Evolutionary conservation across 768 basidiomycete species (phyloP), one percentile per base, ranked within the genome.

Genomic region (Leccinellum luteum): DNA sequence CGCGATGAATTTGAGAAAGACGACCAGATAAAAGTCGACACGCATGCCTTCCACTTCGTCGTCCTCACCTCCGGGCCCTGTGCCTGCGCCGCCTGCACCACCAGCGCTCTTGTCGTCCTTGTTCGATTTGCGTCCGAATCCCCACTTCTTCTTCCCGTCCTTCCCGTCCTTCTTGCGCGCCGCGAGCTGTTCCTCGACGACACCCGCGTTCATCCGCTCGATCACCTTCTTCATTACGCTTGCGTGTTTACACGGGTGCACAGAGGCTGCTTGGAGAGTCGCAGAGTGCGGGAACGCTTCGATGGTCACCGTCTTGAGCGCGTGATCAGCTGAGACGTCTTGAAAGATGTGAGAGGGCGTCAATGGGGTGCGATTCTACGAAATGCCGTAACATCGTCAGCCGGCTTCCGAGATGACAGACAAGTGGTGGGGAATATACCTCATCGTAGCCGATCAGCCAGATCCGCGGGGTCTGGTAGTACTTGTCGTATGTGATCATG

Each of bases 211-310:
- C 94, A 98, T 98, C 56, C 96, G 84, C 73, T 98, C 96, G 69
- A 98, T 98, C 60, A 98, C 93, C 73, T 98, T 98, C 83, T 97
- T 98, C 97, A 99, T 99, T 57, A 99, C 97, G 72, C 88, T 92
- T 1, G 94, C 91, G 73, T 99, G 96, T 70, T 97, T 98, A 83
- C 96, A 99, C 2, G 96, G 96, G 72, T 99, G 96, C 12, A 99
- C 96, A 0, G 90, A 94, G 0, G 95, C 97, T 1, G 89, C 86
- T 69, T 92, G 88, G 48, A 95, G 81, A 12, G 87, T 85, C 1
- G 84, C 76, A 0, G 90, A 90, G 74, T 98, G 94, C n/a, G 95
- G 94, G 83, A 99, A 99, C 0, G 89, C 84, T 72, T 99, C 97
- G 74, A 98, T 96, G 1, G 97, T 99, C 52, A 99, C 95, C 1